phyloP scores from a whole-genome alignment of 495 filamentous ascomycete genomes.

The Baudoinia panamericana region DNA sequence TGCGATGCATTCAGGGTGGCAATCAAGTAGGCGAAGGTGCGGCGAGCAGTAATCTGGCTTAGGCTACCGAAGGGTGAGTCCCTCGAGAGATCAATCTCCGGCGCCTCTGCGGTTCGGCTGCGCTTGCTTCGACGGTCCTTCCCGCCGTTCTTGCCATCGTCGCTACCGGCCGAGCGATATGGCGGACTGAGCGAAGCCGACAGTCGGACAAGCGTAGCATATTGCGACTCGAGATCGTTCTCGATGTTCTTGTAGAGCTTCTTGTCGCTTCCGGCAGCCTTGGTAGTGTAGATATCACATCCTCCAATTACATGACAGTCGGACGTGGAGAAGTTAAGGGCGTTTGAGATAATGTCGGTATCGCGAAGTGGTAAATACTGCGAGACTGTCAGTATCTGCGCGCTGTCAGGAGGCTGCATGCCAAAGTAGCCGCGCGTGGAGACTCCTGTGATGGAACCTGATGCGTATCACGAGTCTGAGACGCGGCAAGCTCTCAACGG shows the following conservation, averaged over 20 bases:
- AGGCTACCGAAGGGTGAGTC: constrained; percentile 84
- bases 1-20: constrained; percentile 96
- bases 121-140: constrained; percentile 5
- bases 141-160: constrained; percentile 3
- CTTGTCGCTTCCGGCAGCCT: constrained; percentile 86
- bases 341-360: constrained; percentile 74
- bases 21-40: constrained; percentile 90
- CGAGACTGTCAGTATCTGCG: background rate
- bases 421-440: background rate
- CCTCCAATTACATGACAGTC: constrained; percentile 82
- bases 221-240: constrained; percentile 70
- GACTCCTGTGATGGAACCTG: background rate
- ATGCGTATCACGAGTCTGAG: background rate
- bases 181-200: constrained; percentile 72
- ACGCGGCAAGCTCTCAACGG: constrained; percentile 7
- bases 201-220: constrained; percentile 71
- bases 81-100: constrained; percentile 55
- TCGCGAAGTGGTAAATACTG: constrained; percentile 78
- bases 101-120: constrained; percentile 18
- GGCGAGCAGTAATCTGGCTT: constrained; percentile 70
- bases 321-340: constrained; percentile 84
- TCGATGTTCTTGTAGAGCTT: constrained; percentile 95
- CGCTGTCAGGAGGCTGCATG: constrained; percentile 1
- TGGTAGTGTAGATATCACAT: constrained; percentile 94
- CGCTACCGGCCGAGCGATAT: constrained; percentile 25